Evolutionary conservation across 2,329 filamentous ascomycete genomes (phyloP).

Genomic region (Alternaria brassicae): DNA sequence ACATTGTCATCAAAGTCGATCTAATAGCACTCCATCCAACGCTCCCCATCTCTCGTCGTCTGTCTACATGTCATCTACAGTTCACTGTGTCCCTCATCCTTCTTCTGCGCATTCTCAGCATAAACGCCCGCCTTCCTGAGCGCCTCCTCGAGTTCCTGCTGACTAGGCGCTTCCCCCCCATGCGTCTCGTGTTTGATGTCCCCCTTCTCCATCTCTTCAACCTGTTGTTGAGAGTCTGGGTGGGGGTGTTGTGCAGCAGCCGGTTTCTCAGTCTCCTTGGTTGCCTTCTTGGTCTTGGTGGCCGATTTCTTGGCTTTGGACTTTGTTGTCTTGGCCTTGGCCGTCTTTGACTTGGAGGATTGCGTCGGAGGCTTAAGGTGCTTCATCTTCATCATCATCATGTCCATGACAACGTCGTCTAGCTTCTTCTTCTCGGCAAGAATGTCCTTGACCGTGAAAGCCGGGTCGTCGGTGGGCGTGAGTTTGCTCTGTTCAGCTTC

Average conservation of each 20-base stretch:
- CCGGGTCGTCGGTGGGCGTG: slow-evolving; percentile 71
- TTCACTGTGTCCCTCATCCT: slow-evolving; percentile 18
- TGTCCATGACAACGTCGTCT: slow-evolving; percentile 71
- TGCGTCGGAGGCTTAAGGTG: slow-evolving; percentile 53
- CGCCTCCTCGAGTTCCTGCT: slow-evolving; percentile 42
- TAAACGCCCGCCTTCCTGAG: slow-evolving; percentile 44
- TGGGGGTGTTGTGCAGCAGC: slow-evolving; percentile 33
- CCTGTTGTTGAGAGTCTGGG: slow-evolving; percentile 25
- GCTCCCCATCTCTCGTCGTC: slow-evolving; percentile 14
- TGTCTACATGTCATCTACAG: slow-evolving; percentile 1
- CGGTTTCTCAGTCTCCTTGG: slow-evolving; percentile 34
- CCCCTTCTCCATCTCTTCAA: not conserved
- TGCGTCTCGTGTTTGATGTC: not conserved
- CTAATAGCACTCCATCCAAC: not conserved
- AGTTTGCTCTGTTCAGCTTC: slow-evolving; percentile 65
- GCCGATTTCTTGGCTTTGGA: slow-evolving; percentile 30
- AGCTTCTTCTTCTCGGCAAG: slow-evolving; percentile 73
- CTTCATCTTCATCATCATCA: slow-evolving; percentile 67
- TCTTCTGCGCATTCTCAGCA: slow-evolving; percentile 33
- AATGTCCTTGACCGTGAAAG: slow-evolving; percentile 72
- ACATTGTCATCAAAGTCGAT: not conserved
- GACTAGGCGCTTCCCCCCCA: slow-evolving; percentile 27
- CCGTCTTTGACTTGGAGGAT: slow-evolving; percentile 25
- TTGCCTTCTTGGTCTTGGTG: slow-evolving; percentile 28
- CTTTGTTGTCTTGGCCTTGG: slow-evolving; percentile 35